Conservation (phyloP, 2,329 filamentous ascomycete species). For the Cladosporium sp. region DNA sequence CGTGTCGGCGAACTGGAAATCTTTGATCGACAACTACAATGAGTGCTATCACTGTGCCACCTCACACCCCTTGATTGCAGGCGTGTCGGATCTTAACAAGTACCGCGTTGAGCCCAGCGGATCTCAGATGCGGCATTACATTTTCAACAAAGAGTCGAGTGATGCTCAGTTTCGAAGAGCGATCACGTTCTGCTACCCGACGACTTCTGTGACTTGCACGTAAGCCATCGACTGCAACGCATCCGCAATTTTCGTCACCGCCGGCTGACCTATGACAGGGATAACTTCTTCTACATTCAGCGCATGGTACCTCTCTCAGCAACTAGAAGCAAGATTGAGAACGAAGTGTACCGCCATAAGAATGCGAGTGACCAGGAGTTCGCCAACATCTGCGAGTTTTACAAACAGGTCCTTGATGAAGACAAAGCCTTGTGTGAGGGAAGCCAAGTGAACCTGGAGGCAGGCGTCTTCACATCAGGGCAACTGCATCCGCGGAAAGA, state of each 20-base stretch:
- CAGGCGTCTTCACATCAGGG: slow-evolving; percentile 53
- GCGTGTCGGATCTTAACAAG: slow-evolving; percentile 5
- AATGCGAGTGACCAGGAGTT: slow-evolving; percentile 42
- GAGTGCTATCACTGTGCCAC: slow-evolving; percentile 56
- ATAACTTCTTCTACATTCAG: slow-evolving; percentile 46
- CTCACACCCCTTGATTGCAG: slow-evolving; percentile 50
- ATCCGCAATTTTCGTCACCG: neutral
- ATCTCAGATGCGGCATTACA: slow-evolving; percentile 8
- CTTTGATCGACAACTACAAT: slow-evolving; percentile 54
- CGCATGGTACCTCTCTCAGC: slow-evolving; percentile 21
- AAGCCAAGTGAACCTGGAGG: slow-evolving; percentile 52
- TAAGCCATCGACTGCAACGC: neutral
- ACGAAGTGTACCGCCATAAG: slow-evolving; percentile 40
- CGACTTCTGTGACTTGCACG: slow-evolving; percentile 9
- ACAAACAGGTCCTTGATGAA: slow-evolving; percentile 54
- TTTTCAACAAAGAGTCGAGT: slow-evolving; percentile 7
- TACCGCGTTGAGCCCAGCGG: slow-evolving; percentile 5
- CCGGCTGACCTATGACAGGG: neutral
- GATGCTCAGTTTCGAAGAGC: slow-evolving; percentile 7
- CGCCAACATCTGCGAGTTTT: slow-evolving; percentile 35
- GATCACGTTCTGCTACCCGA: slow-evolving; percentile 10
- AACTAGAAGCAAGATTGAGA: slow-evolving; percentile 46
- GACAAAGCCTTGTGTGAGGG: slow-evolving; percentile 54
- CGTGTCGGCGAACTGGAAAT: slow-evolving; percentile 53
- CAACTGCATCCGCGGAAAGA: slow-evolving; percentile 46